Evolutionary conservation across 768 basidiomycete genomes (phyloP), one percentile per base, ranked within the genome.

Genomic region (Strobilomyces dryophilus): DNA sequence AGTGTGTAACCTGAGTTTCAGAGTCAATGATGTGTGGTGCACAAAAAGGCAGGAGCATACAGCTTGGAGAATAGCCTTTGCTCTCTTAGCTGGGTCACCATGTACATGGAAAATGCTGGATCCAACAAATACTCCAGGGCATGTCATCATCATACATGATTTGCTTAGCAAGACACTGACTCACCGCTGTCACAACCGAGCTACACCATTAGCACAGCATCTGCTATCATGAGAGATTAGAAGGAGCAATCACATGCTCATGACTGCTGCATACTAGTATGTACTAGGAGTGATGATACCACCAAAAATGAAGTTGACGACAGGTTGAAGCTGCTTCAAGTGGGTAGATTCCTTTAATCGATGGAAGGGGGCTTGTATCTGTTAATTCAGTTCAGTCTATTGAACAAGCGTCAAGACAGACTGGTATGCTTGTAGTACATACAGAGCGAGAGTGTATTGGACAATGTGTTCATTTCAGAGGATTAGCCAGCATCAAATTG

Each of bases 191-290:
- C 95, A 70, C 92, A 93, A 34, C 95, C 93, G 35, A 98, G 81
- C 66, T 95, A 93, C 95, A 98, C 98, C 95, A 98, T 97, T 57
- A 98, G 71, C 4, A 95, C 97, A 15, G 95, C 95, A 70, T 99
- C 95, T 59, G 91, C 93, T 84, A 55, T 59, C 21, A 26, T 31
- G 50, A 24, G 24, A 31, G 12, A 7, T 58, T 20, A 37, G 43
- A 45, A 56, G 51, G 37, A 14, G 14, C 26, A 34, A 10, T 24
- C 17, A 27, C 34, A 35, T 37, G 39, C 29, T 18, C 34, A 18
- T 17, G 20, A 5, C 36, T 34, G 18, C 17, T 15, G 51, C 27
- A 52, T 53, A 62, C 76, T n/a, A n/a, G n/a, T n/a, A n/a, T n/a
- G 45, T 64, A 90, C 91, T 91, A 45, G 93, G 93, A 10, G 92